Conservation (phyloP, 805 yeast genomes). For the Barnettozyma wickerhamii region DNA sequence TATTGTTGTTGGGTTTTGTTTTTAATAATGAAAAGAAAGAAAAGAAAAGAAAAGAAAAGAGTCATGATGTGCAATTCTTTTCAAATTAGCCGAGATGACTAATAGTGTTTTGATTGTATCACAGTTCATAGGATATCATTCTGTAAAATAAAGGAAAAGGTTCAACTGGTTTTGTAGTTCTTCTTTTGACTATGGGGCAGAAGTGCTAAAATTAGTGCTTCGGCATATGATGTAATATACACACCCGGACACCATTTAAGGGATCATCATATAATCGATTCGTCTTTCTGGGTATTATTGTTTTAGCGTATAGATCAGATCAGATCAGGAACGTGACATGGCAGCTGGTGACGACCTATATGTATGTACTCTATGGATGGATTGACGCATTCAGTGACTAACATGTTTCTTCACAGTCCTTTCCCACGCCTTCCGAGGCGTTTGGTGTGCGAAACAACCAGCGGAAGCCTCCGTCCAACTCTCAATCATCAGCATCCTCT, state of each 20-base stretch:
- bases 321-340: no score
- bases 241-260: conserved; percentile 4
- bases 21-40: conserved; percentile 7
- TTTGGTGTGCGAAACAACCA: conserved; percentile 20
- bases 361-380: conserved; percentile 11
- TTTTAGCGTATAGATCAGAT: no score
- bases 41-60: conserved; percentile 6
- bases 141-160: conserved; percentile 10
- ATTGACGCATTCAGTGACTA: background rate
- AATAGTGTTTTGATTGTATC: conserved; percentile 7
- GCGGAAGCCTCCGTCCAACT: conserved; percentile 10
- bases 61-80: conserved; percentile 4
- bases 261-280: background rate
- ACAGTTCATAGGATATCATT: conserved; percentile 10
- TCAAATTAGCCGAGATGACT: conserved; percentile 1
- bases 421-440: conserved; percentile 29
- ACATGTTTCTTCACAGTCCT: conserved; percentile 16
- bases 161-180: background rate
- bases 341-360: conserved; percentile 27
- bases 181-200: no score
- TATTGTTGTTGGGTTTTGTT: background rate
- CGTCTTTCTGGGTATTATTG: background rate
- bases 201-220: no score
- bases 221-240: no score
- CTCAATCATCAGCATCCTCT: background rate